Evolutionary conservation across 345 rosid species (phyloP).

Genomic region (Fremontodendron californicum): DNA sequence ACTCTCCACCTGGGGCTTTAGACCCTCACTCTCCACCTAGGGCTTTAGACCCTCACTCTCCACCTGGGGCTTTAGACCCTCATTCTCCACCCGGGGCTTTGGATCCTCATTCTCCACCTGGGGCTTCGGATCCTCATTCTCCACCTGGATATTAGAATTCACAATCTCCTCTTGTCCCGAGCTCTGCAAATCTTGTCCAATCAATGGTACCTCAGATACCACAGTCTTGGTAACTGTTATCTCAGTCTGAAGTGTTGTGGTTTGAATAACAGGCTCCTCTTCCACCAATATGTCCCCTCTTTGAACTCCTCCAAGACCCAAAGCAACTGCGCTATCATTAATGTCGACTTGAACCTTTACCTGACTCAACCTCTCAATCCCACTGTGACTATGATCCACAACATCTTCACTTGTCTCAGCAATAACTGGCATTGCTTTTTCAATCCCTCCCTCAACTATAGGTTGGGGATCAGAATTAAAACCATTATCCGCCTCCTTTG

Average conservation of each 20-base stretch:
- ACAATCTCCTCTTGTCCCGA: conserved; percentile 38
- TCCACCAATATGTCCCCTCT: conserved; percentile 18
- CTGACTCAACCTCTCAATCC: too few species aligned
- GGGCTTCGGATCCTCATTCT: conserved; percentile 19
- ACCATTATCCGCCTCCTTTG: conserved; percentile 34
- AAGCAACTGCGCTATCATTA: conserved; percentile 34
- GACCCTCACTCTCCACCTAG: conserved; percentile 17
- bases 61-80: conserved; percentile 25
- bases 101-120: conserved; percentile 22
- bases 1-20: conserved; percentile 24
- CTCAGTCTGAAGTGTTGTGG: conserved; percentile 22
- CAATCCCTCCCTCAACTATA: conserved; percentile 11
- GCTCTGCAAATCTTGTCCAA: conserved; percentile 32
- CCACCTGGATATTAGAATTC: conserved; percentile 35
- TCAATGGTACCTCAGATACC: conserved; percentile 29
- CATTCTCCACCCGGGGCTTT: conserved; percentile 26
- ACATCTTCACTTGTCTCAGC: conserved; percentile 22
- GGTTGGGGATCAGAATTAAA: conserved; percentile 20
- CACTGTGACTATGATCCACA: conserved; percentile 11
- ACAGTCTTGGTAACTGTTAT: conserved; percentile 25
- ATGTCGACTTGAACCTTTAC: conserved; percentile 37
- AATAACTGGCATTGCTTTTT: conserved; percentile 25
- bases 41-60: conserved; percentile 26
- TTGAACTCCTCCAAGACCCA: conserved; percentile 20
- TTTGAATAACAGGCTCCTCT: conserved; percentile 22